Evolutionary conservation across 2,329 filamentous ascomycete genomes (phyloP).

Genomic region (Epichloe coenophiala): DNA sequence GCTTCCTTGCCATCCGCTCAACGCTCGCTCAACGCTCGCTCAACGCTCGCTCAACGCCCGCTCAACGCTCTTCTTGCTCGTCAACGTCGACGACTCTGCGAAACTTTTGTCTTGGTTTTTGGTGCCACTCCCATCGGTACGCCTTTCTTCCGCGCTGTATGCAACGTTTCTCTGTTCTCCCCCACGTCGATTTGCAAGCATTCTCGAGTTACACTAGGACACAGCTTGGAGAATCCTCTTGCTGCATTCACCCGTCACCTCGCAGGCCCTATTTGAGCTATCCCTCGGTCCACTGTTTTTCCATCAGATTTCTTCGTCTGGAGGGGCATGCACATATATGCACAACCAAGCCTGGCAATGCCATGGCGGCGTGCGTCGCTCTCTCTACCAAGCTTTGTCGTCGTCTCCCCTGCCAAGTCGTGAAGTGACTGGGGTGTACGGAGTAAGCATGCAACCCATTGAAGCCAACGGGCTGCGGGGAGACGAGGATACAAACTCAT

Average conservation of each 20-base stretch:
- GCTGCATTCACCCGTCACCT: not conserved
- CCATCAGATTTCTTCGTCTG: not conserved
- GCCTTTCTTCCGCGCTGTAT: not conserved
- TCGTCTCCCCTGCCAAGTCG: not conserved
- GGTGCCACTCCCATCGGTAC: constrained; percentile 1
- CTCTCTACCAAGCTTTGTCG: not conserved
- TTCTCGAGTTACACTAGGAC: not conserved
- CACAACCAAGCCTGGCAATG: not conserved
- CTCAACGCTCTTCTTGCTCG: not conserved
- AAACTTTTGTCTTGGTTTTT: not conserved
- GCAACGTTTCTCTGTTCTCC: not conserved
- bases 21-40: not conserved
- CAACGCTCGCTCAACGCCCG: not conserved
- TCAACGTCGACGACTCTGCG: not conserved
- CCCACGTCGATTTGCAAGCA: not conserved
- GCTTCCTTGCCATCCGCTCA: not conserved
- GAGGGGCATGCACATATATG: not conserved
- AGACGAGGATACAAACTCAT: not conserved
- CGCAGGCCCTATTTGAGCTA: not conserved
- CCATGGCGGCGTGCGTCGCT: constrained; percentile 2
- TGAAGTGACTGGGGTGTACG: not conserved
- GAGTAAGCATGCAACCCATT: not conserved
- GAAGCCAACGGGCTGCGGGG: not conserved
- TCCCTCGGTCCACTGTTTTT: not conserved
- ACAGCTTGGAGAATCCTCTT: not conserved